Conservation (phyloP, 345 rosid genomes). For the Hypericum androsaemum region DNA sequence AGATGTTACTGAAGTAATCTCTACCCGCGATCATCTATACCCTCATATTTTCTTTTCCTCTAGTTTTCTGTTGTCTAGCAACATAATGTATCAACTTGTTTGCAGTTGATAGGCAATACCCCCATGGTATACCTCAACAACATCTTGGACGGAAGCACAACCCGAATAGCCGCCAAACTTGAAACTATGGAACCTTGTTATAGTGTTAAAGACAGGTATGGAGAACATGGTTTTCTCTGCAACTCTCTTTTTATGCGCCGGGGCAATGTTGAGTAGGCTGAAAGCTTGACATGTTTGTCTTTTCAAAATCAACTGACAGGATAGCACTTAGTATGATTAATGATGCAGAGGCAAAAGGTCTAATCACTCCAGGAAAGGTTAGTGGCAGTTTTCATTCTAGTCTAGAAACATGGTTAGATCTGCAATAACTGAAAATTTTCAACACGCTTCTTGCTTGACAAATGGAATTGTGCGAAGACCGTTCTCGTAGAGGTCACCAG, state of each 20-base stretch:
- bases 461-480: slow-evolving; percentile 22
- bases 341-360: slow-evolving; percentile 80
- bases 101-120: slow-evolving; percentile 84
- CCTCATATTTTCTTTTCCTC: neutral
- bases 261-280: no score
- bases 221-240: neutral
- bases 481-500: slow-evolving; percentile 49
- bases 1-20: slow-evolving; percentile 11
- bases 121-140: slow-evolving; percentile 94
- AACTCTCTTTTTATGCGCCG: no score
- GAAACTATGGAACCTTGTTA: slow-evolving; percentile 61
- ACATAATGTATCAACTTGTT: neutral
- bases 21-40: neutral
- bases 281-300: neutral
- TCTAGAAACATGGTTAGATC: no score
- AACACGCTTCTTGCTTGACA: neutral
- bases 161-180: slow-evolving; percentile 82
- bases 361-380: slow-evolving; percentile 84
- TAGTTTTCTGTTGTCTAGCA: neutral
- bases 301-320: slow-evolving; percentile 27
- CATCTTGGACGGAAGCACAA: slow-evolving; percentile 61
- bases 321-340: slow-evolving; percentile 80
- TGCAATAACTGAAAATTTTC: neutral
- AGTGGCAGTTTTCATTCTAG: neutral
- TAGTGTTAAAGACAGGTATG: slow-evolving; percentile 66